A percentile compares a stretch with the other conserved stretches of the same genome.
phyloP scores from a whole-genome alignment of 192 early-diverging fungal genomes.

The Spizellomyces sp. region DNA sequence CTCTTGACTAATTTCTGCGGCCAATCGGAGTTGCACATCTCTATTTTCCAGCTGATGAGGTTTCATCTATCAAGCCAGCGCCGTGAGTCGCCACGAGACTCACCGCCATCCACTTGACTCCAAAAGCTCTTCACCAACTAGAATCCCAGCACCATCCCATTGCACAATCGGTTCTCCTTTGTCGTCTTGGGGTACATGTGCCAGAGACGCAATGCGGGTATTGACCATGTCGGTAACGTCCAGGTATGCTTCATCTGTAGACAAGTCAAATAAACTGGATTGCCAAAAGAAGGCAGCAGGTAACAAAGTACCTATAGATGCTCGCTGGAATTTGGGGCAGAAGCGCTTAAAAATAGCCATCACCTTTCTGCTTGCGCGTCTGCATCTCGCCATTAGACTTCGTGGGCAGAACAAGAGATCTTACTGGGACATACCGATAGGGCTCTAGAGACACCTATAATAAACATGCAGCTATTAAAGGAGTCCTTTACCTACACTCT shows the following conservation, averaged over 20 bases:
- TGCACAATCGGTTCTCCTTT: constrained; percentile 25
- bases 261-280: constrained; percentile 52
- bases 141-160: constrained; percentile 29
- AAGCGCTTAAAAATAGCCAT: constrained; percentile 68
- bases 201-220: constrained; percentile 21
- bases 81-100: too few species aligned
- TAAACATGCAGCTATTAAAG: background rate
- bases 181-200: background rate
- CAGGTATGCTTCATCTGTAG: constrained; percentile 81
- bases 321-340: constrained; percentile 65
- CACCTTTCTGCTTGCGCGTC: constrained; percentile 64
- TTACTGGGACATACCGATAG: constrained; percentile 10
- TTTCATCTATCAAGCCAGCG: background rate
- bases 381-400: background rate
- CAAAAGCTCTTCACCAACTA: constrained; percentile 40
- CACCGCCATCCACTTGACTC: constrained; percentile 17
- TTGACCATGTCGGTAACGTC: constrained; percentile 78
- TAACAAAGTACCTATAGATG: constrained; percentile 42
- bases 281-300: too few species aligned
- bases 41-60: constrained; percentile 43
- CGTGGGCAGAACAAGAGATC: background rate
- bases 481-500: background rate
- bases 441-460: constrained; percentile 32
- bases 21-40: constrained; percentile 80
- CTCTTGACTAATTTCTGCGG: constrained; percentile 66